These are phyloP conservation scores for Rhizopogon vulgaris DNA, from an alignment of 768 basidiomycete genomes.

Conservation along the genomic window DNA sequence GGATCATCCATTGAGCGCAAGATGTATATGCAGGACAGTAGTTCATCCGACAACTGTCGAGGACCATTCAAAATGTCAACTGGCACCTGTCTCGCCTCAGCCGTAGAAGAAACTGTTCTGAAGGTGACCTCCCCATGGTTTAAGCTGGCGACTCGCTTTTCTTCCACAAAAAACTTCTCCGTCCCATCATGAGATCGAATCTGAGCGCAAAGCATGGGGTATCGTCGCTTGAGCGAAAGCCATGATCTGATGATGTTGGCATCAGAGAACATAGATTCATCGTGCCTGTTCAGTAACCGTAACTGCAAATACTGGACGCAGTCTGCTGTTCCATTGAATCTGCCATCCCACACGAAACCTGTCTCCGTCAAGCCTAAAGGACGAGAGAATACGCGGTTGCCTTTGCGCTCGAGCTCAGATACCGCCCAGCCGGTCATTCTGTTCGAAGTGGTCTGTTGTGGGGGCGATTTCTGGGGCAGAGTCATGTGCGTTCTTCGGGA, in stretches of 20 bases:
- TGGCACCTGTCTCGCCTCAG: conserved; percentile 28
- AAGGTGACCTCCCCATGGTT: conserved; percentile 35
- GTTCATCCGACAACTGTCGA: conserved; percentile 34
- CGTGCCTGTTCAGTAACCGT: conserved; percentile 22
- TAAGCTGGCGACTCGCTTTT: conserved; percentile 26
- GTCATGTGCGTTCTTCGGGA: too few relatives aligned
- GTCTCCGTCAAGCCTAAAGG: conserved; percentile 35
- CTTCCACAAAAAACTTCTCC: conserved; percentile 34
- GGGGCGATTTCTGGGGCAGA: too few relatives aligned
- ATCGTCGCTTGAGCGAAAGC: conserved; percentile 40
- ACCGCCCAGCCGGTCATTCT: too few relatives aligned
- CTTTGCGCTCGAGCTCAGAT: too few relatives aligned
- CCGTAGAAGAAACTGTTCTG: conserved; percentile 23
- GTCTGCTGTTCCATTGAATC: conserved; percentile 41
- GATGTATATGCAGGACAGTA: conserved; percentile 38
- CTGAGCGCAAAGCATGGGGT: conserved; percentile 41
- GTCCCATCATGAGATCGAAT: conserved; percentile 24
- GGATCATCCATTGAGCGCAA: conserved; percentile 31
- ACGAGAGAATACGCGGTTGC: conserved; percentile 22
- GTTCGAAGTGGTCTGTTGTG: too few relatives aligned
- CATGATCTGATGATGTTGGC: conserved; percentile 38
- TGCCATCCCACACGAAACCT: conserved; percentile 35
- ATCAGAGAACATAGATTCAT: conserved; percentile 18
- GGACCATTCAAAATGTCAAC: conserved; percentile 27
- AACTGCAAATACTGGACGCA: conserved; percentile 25